Evolutionary conservation across 2,329 filamentous ascomycete genomes (phyloP).

Genomic region (Venturia carpophila): DNA sequence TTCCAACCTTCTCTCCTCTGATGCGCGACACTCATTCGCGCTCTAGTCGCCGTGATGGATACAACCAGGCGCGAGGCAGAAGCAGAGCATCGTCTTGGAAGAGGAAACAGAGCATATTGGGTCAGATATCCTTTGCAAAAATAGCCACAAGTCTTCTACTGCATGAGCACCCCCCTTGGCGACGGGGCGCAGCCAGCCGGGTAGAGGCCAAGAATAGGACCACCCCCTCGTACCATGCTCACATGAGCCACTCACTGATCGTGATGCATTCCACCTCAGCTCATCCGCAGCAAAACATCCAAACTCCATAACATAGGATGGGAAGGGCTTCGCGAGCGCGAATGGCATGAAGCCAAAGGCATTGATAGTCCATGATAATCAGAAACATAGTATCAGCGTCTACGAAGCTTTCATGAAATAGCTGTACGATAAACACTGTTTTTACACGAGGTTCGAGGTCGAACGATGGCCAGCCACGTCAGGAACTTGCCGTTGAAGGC

Average conservation of each 20-base stretch:
- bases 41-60: slow-evolving; percentile 2
- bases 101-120: background rate
- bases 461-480: background rate
- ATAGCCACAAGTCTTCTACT: background rate
- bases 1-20: background rate
- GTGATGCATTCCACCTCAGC: background rate
- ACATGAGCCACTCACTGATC: background rate
- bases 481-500: background rate
- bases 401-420: background rate
- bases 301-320: background rate
- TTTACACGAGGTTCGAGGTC: background rate
- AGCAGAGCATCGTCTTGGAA: background rate
- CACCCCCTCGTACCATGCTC: background rate
- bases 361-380: background rate
- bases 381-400: background rate
- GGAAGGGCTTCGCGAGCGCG: background rate
- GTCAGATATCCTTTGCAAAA: background rate
- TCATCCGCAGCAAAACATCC: background rate
- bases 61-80: background rate
- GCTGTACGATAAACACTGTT: background rate
- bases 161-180: background rate
- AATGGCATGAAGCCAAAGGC: background rate
- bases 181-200: background rate
- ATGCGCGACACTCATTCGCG: background rate
- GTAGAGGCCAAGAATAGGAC: background rate